These are phyloP conservation scores for Ottelia alismoides DNA, from an alignment of 106 monocot species.

Conservation along the genomic window DNA sequence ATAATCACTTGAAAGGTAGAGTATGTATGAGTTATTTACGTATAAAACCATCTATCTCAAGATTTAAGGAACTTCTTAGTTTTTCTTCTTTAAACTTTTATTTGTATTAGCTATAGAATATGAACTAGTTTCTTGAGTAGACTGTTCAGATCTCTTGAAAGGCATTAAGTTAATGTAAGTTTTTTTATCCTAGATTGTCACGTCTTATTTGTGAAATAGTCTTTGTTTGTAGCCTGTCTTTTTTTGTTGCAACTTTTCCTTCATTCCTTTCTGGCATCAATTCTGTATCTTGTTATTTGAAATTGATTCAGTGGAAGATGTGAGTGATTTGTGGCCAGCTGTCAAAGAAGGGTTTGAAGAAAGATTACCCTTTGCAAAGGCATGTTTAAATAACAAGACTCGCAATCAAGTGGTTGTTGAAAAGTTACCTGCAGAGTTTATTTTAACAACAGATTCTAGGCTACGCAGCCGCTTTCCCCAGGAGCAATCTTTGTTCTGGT, in stretches of 20 bases:
- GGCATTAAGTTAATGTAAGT: no score
- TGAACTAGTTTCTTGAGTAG: not conserved
- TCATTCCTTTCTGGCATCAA: not conserved
- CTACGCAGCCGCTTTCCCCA: constrained; percentile 97
- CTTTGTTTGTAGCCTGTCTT: not conserved
- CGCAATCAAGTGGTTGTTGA: constrained; percentile 72
- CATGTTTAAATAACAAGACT: constrained; percentile 75
- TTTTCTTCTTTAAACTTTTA: no score
- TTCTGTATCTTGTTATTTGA: not conserved
- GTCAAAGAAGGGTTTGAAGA: constrained; percentile 81
- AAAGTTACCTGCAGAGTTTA: constrained; percentile 72
- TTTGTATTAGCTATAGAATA: no score
- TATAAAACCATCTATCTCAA: no score
- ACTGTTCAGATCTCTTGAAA: not conserved
- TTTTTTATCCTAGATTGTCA: no score
- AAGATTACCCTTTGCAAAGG: constrained; percentile 67
- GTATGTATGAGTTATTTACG: no score
- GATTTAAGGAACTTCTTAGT: no score
- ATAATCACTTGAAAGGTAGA: no score
- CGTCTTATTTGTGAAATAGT: not conserved
- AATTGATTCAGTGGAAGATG: constrained; percentile 75
- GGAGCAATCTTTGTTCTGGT: constrained; percentile 93
- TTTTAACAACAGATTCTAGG: constrained; percentile 84
- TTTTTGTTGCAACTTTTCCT: not conserved
- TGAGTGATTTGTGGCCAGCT: constrained; percentile 89